phyloP scores from a whole-genome alignment of 768 basidiomycete species.

The Pulveroboletus sp. region DNA sequence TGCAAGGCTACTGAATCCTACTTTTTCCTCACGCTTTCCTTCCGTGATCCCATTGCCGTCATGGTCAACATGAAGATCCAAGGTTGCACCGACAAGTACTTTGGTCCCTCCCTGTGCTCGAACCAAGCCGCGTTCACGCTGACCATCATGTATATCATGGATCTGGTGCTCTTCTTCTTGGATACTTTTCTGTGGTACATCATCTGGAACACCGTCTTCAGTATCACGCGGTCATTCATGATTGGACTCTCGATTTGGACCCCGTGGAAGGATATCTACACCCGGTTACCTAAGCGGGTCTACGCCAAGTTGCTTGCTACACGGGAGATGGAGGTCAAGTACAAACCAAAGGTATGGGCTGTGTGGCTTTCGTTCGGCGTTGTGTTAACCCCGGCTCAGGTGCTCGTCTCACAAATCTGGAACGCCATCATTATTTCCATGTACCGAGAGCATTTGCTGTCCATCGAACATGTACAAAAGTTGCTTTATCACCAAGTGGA shows the following conservation, averaged over 20 bases:
- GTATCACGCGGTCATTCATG: constrained; percentile 82
- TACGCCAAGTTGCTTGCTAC: constrained; percentile 95
- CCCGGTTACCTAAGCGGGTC: constrained; percentile 92
- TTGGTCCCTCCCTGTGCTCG: constrained; percentile 78
- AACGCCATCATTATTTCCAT: constrained; percentile 99
- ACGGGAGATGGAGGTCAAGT: constrained; percentile 94
- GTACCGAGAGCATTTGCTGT: constrained; percentile 98
- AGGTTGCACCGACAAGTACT: constrained; percentile 82
- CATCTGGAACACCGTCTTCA: constrained; percentile 97
- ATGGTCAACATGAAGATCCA: constrained; percentile 98
- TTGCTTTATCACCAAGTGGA: constrained; percentile 97
- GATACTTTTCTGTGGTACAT: constrained; percentile 99
- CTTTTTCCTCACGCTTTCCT: constrained; percentile 95
- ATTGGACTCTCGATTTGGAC: constrained; percentile 98
- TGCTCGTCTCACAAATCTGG: constrained; percentile 98
- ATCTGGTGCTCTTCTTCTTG: constrained; percentile 93
- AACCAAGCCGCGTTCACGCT: constrained; percentile 96
- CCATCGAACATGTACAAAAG: constrained; percentile 98
- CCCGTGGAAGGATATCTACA: constrained; percentile 98
- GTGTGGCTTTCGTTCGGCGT: neutral
- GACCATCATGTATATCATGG: constrained; percentile 99
- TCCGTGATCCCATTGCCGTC: constrained; percentile 88
- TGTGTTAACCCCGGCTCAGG: constrained; percentile 41
- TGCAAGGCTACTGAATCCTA: constrained; percentile 98
- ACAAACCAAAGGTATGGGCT: constrained; percentile 90